Base-by-base conservation (phyloP, 305 asterid genomes). In the Fraxinus baroniana region DNA sequence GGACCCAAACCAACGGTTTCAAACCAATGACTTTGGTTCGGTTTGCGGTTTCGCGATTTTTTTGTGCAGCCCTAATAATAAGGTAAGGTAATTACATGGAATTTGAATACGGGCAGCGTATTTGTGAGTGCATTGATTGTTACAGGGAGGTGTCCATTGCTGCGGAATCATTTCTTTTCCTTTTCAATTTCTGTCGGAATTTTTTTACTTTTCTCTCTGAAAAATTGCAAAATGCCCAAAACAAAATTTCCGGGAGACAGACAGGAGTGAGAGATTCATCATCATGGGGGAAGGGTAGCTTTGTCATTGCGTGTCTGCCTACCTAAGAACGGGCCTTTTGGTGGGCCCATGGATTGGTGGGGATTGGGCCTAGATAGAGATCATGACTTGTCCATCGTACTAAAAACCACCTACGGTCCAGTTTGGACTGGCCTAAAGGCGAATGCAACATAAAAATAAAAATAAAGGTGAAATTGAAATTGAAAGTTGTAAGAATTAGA, bases 101-200 rank as follows among this genome's bases (percentile, higher is more conserved):
- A 93, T 93, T 85, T 93, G 95, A 86, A 86, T 85, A 80, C 92
- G 94, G 82, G 93, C 87, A 26, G 94, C 18, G 85, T 88, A 92
- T 80, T 92, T 92, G 77, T 84, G 86, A 15, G 94, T 92, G 89
- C 97, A 94, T 84, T 90, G 87, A 79, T 86, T 89, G 89, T 90
- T 91, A 81, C 95, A 91, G 9, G 95, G 98, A 73, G 91, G 95
- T 33, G 94, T 77, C 94, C 95, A 94, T 36, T 90, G 89, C 84
- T 84, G 89, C 17, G 94, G 91, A 74, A 84, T 87, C 93, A 92
- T 90, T 77, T 82, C 81, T 60, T 37, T 55, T n/a, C 28, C 49
- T 24, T 70, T 15, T 70, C 74, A 68, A 68, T 10, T 70, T 70
- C 17, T 28, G 41, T 30, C 10, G 37, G 39, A 24, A 13, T 70